Evolutionary conservation across 306 rosid genomes (phyloP), one percentile per base, ranked within the genome.

Genomic region (Ceratonia siliqua): DNA sequence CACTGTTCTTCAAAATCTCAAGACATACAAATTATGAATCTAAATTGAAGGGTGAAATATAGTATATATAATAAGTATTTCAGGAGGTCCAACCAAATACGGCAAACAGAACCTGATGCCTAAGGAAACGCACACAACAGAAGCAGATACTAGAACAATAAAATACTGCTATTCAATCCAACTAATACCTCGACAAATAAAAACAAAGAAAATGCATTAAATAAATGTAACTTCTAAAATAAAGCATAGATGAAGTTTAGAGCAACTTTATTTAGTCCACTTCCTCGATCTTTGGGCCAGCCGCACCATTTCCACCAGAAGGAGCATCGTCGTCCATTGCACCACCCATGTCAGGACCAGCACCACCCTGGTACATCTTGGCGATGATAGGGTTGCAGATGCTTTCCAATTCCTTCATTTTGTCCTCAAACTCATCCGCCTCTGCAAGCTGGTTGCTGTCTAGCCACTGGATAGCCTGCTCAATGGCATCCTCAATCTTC

Each of bases 341-440:
- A 54, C 38, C 77, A 49, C 77, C 84, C 24, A 43, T 68, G 49
- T 75, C 84, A 0, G 84, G 84, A 35, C 57, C 74, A 0, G 90
- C 92, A 5, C 90, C 87, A 2, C 87, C 92, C 71, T 88, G 90
- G 74, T 88, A 81, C 84, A 81, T 81, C 84, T 81, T 81, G 24
- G 84, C 84, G 11, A 81, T 81, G 78, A 81, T 81, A 0, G 84
- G 84, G 62, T 81, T 81, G 78, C 84, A 88, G 62, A 88, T 78
- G 83, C 90, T 81, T 77, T 88, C 92, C 77, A 88, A 25, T 70
- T 88, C 92, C 85, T 88, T 88, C 92, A 88, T 85, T 71, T 88
- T 88, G 76, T 88, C 92, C 15, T 88, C 88, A 18, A 80, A 80
- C 72, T 80, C 84, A 50, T 80, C 84, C 4, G 80, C 68, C 67